A percentile compares a stretch with the other conserved stretches of the same genome.
Evolutionary conservation across 139 green algal species (phyloP).

Genomic region (Chlorella vulgaris): DNA sequence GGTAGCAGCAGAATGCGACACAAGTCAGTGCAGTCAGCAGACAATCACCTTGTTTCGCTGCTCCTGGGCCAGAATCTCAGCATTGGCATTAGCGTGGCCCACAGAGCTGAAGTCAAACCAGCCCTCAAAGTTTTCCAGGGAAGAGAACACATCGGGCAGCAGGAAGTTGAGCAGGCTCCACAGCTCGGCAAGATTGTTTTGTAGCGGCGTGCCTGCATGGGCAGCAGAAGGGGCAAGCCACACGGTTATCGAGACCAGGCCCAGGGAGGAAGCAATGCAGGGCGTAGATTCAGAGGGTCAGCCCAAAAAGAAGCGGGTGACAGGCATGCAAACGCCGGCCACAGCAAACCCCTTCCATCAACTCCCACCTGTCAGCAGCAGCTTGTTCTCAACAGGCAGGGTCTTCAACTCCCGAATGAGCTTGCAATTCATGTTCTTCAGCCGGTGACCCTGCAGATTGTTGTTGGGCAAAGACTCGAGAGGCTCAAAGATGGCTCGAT

Average conservation of each 20-base stretch:
- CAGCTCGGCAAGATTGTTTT: constrained; percentile 98
- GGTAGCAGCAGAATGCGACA: too few relatives aligned
- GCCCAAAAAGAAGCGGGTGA: too few relatives aligned
- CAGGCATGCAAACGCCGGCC: too few relatives aligned
- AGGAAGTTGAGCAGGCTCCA: constrained; percentile 99
- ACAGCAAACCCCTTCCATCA: background rate
- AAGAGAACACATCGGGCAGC: constrained; percentile 90
- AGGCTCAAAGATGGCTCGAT: too few relatives aligned
- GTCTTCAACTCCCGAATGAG: constrained; percentile 89
- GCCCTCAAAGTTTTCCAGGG: constrained; percentile 84
- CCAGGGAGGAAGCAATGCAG: background rate
- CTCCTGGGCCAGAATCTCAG: constrained; percentile 72
- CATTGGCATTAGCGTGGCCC: constrained; percentile 33
- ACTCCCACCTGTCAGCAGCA: constrained; percentile 90
- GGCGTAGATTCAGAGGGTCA: too few relatives aligned
- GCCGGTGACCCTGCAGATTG: constrained; percentile 79
- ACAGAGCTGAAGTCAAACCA: constrained; percentile 69
- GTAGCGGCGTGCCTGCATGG: constrained; percentile 90
- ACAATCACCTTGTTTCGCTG: constrained; percentile 74
- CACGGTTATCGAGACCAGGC: background rate
- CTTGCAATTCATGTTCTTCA: constrained; percentile 98
- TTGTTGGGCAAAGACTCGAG: too few relatives aligned
- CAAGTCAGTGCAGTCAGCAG: too few relatives aligned
- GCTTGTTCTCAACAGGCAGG: constrained; percentile 80
- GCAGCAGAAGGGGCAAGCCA: background rate